These are phyloP conservation scores for Penicillium pancosmium DNA, from an alignment of 495 filamentous ascomycete species.

Conservation along the genomic window DNA sequence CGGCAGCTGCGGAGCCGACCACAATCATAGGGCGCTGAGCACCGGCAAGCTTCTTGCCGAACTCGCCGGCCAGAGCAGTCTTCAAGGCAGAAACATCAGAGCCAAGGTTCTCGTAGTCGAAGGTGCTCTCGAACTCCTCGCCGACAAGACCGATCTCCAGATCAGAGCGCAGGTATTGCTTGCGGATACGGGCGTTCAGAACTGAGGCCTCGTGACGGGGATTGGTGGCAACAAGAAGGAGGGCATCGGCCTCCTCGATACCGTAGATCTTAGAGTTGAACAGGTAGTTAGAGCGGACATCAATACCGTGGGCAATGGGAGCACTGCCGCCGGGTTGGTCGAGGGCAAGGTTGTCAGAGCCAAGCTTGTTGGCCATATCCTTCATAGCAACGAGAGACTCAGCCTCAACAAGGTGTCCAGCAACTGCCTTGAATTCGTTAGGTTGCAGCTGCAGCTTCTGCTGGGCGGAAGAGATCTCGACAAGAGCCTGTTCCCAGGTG, in stretches of 20 bases:
- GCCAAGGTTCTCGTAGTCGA: conserved; percentile 89
- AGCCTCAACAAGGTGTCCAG: conserved; percentile 85
- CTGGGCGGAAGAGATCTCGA: conserved; percentile 78
- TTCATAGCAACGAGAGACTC: conserved; percentile 96
- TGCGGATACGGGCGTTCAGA: conserved; percentile 93
- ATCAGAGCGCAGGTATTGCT: conserved; percentile 96
- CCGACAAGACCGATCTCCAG: conserved; percentile 91
- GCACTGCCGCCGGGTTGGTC: conserved; percentile 83
- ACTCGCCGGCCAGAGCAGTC: conserved; percentile 78
- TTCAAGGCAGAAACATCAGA: conserved; percentile 76
- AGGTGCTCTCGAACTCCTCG: conserved; percentile 87
- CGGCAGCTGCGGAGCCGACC: conserved; percentile 83
- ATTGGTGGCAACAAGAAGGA: conserved; percentile 93
- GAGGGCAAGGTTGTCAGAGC: conserved; percentile 91
- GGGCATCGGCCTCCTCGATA: conserved; percentile 89
- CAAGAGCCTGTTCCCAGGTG: conserved; percentile 91
- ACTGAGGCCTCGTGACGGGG: conserved; percentile 92
- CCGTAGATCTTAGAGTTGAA: conserved; percentile 95
- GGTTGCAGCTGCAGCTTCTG: conserved; percentile 74
- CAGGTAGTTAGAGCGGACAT: conserved; percentile 89
- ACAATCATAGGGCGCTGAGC: conserved; percentile 96
- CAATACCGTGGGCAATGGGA: conserved; percentile 89
- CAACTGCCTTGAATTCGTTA: conserved; percentile 94
- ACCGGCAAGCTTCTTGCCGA: conserved; percentile 86
- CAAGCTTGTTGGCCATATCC: conserved; percentile 92